Percentiles rank a stretch among this genome's conserved stretches.
Conservation (phyloP, 2,329 filamentous ascomycete genomes). For the Incumbomyces lentus region DNA sequence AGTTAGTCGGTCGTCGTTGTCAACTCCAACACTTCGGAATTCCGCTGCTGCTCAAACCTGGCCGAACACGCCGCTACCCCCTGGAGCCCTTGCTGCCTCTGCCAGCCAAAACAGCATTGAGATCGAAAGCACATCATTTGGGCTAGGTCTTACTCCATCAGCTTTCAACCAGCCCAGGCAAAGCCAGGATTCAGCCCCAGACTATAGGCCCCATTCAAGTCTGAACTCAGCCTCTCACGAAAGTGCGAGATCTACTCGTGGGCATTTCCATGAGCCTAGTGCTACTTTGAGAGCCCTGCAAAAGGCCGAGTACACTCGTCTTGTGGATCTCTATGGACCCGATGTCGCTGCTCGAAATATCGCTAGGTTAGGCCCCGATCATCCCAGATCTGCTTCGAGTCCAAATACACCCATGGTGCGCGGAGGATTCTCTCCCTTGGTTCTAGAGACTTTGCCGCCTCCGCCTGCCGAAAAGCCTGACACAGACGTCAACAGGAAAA, state of each 20-base stretch:
- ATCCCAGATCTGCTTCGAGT: not conserved
- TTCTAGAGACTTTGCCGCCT: conserved; percentile 4
- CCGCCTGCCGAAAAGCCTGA: conserved; percentile 5
- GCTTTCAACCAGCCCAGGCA: not conserved
- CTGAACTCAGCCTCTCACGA: not conserved
- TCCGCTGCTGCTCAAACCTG: conserved; percentile 1
- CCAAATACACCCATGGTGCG: not conserved
- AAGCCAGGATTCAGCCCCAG: not conserved
- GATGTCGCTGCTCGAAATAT: conserved; percentile 10
- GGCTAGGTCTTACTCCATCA: not conserved
- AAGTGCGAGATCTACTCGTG: not conserved
- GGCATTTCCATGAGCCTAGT: conserved; percentile 5
- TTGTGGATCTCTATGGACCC: conserved; percentile 18
- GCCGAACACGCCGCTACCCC: not conserved
- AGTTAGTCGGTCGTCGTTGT: not conserved
- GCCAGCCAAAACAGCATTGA: not conserved
- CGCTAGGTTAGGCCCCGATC: conserved; percentile 2
- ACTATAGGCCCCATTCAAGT: not conserved
- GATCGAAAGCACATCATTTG: not conserved
- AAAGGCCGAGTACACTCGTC: conserved; percentile 19
- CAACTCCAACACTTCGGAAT: not conserved
- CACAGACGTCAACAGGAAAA: not conserved
- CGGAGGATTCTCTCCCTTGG: conserved; percentile 7
- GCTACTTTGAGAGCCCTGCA: conserved; percentile 19
- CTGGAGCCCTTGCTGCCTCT: not conserved